Percentiles rank a stretch among this genome's conserved stretches.
Conservation (phyloP, 2,329 filamentous ascomycete genomes). For the Stagonosporopsis rhizophila region DNA sequence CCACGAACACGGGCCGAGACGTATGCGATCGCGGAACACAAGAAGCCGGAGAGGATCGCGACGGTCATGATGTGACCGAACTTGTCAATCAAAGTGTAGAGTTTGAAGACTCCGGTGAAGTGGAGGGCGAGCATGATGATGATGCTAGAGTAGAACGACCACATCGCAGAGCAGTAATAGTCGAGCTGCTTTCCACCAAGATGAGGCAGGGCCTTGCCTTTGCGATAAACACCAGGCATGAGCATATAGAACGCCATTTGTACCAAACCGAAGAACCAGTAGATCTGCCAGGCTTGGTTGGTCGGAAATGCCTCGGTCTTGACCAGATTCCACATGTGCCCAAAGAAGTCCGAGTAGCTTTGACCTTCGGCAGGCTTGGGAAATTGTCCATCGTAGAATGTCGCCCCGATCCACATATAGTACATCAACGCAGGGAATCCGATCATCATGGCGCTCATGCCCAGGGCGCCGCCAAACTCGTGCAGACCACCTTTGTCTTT, state of each 20-base stretch:
- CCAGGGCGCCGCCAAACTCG: constrained; percentile 89
- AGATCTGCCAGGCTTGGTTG: constrained; percentile 84
- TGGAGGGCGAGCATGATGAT: constrained; percentile 74
- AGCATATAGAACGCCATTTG: constrained; percentile 83
- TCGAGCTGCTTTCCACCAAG: constrained; percentile 82
- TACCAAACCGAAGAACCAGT: constrained; percentile 91
- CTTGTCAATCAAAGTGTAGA: constrained; percentile 93
- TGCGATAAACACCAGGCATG: constrained; percentile 85
- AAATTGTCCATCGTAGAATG: constrained; percentile 86
- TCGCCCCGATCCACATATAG: constrained; percentile 98
- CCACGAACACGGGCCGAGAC: constrained; percentile 82
- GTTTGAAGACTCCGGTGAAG: constrained; percentile 81
- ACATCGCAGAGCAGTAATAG: constrained; percentile 93
- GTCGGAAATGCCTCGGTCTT: constrained; percentile 87
- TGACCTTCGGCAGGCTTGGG: constrained; percentile 72
- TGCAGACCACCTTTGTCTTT: constrained; percentile 60
- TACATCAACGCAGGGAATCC: constrained; percentile 95
- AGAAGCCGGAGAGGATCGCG: constrained; percentile 86
- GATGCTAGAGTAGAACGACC: constrained; percentile 88
- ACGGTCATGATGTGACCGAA: constrained; percentile 94
- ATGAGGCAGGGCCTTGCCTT: constrained; percentile 87
- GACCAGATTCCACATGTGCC: constrained; percentile 73
- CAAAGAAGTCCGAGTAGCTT: constrained; percentile 72
- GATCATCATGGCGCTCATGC: constrained; percentile 84
- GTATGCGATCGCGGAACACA: constrained; percentile 85